Percentiles rank a stretch among this genome's conserved stretches.
These are phyloP conservation scores for Candida broadrunensis DNA, from an alignment of 805 yeast genomes.

Conservation along the genomic window DNA sequence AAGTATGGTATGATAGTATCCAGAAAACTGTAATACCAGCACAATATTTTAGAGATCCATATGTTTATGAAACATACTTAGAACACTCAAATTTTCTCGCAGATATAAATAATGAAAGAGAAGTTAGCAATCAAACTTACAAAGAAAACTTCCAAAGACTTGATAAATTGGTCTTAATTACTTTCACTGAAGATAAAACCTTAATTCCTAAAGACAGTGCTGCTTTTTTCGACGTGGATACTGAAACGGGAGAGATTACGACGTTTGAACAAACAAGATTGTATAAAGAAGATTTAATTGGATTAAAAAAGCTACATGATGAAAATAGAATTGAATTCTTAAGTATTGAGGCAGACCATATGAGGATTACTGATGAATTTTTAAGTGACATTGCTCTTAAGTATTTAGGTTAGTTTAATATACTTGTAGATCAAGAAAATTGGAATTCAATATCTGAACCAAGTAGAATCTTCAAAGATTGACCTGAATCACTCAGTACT, in stretches of 20 bases:
- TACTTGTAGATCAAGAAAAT: not conserved
- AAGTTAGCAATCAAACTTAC: slow-evolving; percentile 36
- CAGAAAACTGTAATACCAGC: slow-evolving; percentile 66
- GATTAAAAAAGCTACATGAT: slow-evolving; percentile 48
- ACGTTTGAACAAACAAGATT: slow-evolving; percentile 48
- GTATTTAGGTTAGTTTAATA: slow-evolving; percentile 36
- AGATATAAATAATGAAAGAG: slow-evolving; percentile 61
- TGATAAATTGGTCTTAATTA: slow-evolving; percentile 55
- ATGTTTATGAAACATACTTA: slow-evolving; percentile 51
- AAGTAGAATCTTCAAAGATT: not conserved
- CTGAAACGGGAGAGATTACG: slow-evolving; percentile 36
- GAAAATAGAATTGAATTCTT: slow-evolving; percentile 46
- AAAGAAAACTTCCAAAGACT: slow-evolving; percentile 40
- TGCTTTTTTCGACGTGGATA: slow-evolving; percentile 57
- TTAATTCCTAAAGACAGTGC: slow-evolving; percentile 72
- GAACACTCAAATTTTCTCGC: slow-evolving; percentile 59
- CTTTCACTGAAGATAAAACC: slow-evolving; percentile 62
- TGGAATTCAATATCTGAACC: not conserved
- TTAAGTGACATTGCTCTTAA: slow-evolving; percentile 39
- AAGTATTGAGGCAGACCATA: slow-evolving; percentile 57
- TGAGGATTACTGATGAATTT: slow-evolving; percentile 57
- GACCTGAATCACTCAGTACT: not conserved
- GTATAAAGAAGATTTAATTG: slow-evolving; percentile 57
- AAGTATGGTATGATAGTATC: slow-evolving; percentile 55
- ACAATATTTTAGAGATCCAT: slow-evolving; percentile 69